Conservation (phyloP, 1,284 basidiomycete genomes). For the Ganoderma boninense region DNA sequence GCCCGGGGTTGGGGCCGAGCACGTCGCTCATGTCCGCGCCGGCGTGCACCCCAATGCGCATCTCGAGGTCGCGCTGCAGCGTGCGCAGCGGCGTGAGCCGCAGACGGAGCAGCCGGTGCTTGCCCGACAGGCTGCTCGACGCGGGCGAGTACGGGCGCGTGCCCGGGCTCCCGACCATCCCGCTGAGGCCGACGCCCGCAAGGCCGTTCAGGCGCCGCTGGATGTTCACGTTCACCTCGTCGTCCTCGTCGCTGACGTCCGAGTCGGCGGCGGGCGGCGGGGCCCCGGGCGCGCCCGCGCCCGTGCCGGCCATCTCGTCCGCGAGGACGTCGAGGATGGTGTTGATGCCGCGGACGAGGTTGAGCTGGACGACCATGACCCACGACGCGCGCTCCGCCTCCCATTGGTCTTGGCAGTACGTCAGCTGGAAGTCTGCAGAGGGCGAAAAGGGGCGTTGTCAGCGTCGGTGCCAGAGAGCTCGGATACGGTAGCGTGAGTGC, state of each 20-base stretch:
- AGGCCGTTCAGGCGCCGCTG: too few species aligned
- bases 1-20: conserved; percentile 42
- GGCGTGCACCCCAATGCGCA: conserved; percentile 62
- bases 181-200: too few species aligned
- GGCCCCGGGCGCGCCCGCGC: background rate
- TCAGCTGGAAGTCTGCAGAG: conserved; percentile 71
- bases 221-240: background rate
- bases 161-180: too few species aligned
- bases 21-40: conserved; percentile 35
- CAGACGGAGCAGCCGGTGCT: conserved; percentile 64
- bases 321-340: conserved; percentile 62
- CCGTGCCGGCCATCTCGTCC: conserved; percentile 57
- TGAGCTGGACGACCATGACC: conserved; percentile 79
- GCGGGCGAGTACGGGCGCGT: background rate
- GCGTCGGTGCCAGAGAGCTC: background rate
- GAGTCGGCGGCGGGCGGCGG: conserved; percentile 22
- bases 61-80: conserved; percentile 68
- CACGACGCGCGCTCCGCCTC: conserved; percentile 72
- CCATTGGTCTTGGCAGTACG: conserved; percentile 73
- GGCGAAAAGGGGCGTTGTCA: background rate
- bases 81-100: conserved; percentile 64
- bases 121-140: conserved; percentile 56
- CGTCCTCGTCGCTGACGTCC: conserved; percentile 28
- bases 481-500: background rate
- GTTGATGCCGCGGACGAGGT: conserved; percentile 75